Conservation (phyloP, 2,329 filamentous ascomycete genomes). For the Monilinia polystroma region DNA sequence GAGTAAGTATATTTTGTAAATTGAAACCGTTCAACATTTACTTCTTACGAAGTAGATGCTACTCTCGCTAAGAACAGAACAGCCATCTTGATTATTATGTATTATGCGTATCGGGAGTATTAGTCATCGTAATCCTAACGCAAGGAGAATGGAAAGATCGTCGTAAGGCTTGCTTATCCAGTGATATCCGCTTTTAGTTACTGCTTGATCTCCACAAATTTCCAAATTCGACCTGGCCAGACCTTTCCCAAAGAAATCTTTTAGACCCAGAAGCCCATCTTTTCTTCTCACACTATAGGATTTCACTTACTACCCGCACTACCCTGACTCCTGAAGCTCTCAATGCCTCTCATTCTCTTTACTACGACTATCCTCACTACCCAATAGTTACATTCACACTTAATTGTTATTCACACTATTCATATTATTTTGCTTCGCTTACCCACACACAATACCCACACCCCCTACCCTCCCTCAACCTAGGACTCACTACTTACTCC, state of each 20-base stretch:
- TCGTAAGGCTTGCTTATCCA: conserved; percentile 18
- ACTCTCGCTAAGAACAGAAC: too few species aligned
- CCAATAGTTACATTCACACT: not conserved
- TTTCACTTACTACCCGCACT: not conserved
- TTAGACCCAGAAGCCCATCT: not conserved
- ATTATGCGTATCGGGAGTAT: not conserved
- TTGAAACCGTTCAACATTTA: too few species aligned
- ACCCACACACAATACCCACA: not conserved
- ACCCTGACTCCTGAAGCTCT: not conserved
- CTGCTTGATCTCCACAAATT: conserved; percentile 8
- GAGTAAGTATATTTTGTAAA: too few species aligned
- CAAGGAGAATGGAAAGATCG: conserved; percentile 9
- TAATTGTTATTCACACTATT: not conserved
- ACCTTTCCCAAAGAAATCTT: conserved; percentile 16
- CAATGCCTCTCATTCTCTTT: not conserved
- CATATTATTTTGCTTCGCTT: not conserved
- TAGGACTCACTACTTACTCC: not conserved
- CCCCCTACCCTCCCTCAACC: not conserved
- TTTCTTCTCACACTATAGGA: not conserved
- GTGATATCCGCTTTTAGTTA: not conserved
- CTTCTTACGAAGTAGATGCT: too few species aligned
- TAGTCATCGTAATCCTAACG: conserved; percentile 5
- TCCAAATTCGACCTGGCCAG: conserved; percentile 21
- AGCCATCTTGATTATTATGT: too few species aligned
- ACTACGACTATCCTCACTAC: conserved; percentile 6